Evolutionary conservation across 2,329 filamentous ascomycete species (phyloP).

Genomic region (Trichophyton mentagrophytes): DNA sequence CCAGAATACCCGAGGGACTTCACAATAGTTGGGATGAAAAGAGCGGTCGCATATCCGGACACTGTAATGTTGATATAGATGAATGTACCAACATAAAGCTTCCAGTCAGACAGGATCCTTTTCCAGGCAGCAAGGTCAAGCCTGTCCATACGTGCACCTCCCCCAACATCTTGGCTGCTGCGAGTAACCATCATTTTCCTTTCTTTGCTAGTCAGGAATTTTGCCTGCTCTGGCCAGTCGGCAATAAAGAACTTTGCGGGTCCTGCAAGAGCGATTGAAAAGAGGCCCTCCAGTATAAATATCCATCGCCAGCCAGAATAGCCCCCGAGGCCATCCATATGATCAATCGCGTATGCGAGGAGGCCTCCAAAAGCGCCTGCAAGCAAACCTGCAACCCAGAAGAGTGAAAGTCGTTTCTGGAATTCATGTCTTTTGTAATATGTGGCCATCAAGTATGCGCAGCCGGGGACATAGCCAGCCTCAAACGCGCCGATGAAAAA

Average conservation of each 20-base stretch:
- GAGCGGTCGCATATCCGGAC: slow-evolving; percentile 21
- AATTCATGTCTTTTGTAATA: slow-evolving; percentile 51
- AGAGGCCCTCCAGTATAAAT: slow-evolving; percentile 26
- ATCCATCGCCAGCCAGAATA: slow-evolving; percentile 24
- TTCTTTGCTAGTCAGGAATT: slow-evolving; percentile 22
- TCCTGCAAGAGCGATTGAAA: slow-evolving; percentile 20
- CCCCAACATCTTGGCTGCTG: slow-evolving; percentile 16
- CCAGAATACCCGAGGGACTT: slow-evolving; percentile 22
- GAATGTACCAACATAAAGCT: slow-evolving; percentile 23
- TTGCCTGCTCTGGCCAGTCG: slow-evolving; percentile 24
- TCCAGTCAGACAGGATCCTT: slow-evolving; percentile 22
- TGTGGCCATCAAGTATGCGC: slow-evolving; percentile 48
- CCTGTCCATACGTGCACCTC: slow-evolving; percentile 20
- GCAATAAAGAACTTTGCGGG: slow-evolving; percentile 20
- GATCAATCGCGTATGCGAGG: slow-evolving; percentile 35
- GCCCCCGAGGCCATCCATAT: slow-evolving; percentile 21
- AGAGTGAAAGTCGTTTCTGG: slow-evolving; percentile 47
- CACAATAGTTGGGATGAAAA: slow-evolving; percentile 6
- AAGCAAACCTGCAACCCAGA: slow-evolving; percentile 46
- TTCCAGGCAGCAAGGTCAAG: slow-evolving; percentile 19
- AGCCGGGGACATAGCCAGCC: slow-evolving; percentile 41
- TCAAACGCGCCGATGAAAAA: slow-evolving; percentile 43
- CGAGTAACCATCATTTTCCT: slow-evolving; percentile 18
- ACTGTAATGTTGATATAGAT: slow-evolving; percentile 35
- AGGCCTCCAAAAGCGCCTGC: slow-evolving; percentile 51